Base-by-base conservation (phyloP, 1,139 yeast genomes). In the Neolecta irregularis region DNA sequence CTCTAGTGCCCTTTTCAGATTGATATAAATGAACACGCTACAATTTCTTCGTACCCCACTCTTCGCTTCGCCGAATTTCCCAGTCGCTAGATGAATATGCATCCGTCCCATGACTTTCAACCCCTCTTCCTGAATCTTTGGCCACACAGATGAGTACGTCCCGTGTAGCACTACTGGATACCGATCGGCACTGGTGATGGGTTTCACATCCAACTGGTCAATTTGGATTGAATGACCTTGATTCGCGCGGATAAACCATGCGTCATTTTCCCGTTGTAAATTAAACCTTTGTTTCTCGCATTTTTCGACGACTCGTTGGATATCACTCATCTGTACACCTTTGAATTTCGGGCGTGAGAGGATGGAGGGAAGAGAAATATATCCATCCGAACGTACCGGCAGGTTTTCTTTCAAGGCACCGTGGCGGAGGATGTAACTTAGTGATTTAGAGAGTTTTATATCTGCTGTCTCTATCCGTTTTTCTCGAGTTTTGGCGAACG, bases 141-240 rank as follows among this genome's bases (percentile, higher is more conserved):
- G 50, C 47, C 77, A 57, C 16, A 68, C 71, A 4, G 54, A 51
- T 9, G 40, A 40, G 43, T 63, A 71, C 0, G 98, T 88, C 4
- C 98, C 98, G 52, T 88, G 98, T 24, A 79, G 69, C 3, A 80
- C 64, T 2, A 52, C 47, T 0, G 47, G 42, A 5, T 34, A 26
- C 8, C 9, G 22, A 6, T 36, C 31, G 13, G 44, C 39, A 17
- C 35, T 34, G 5, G 35, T 23, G 21, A 47, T 32, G 5, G 37
- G 43, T 24, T 42, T 42, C 40, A 69, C 52, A 8, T 60, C 62
- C 18, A 68, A 63, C 24, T 67, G 67, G 11, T 65, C 64, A 1
- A 56, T 50, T 19, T 55, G 46, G 9, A 88, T 58, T 0, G 93
- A 73, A 53, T 88, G 98, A 6, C 98, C 98, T 54, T 88, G 98